A percentile compares a stretch with the other conserved stretches of the same genome.
These are phyloP conservation scores for Hanseniaspora hatyaiensis DNA, from an alignment of 805 yeast genomes.

Conservation along the genomic window DNA sequence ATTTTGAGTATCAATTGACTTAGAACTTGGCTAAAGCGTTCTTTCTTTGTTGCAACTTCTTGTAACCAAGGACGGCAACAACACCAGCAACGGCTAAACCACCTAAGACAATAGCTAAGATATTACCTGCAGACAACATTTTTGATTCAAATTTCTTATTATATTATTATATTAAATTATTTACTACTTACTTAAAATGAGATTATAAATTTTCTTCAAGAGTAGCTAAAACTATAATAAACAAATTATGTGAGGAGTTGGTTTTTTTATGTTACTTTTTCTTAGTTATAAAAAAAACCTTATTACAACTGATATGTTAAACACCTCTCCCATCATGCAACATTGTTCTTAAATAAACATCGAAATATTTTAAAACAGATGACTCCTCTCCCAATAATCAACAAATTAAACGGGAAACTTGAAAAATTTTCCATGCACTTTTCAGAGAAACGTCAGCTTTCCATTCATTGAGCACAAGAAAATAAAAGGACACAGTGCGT, in stretches of 20 bases:
- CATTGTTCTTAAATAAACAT: too few relatives aligned
- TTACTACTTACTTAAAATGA: constrained; percentile 12
- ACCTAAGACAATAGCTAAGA: constrained; percentile 45
- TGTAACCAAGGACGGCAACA: constrained; percentile 26
- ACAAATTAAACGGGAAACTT: too few relatives aligned
- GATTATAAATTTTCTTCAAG: not conserved
- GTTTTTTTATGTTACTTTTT: not conserved
- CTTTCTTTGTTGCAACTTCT: constrained; percentile 30
- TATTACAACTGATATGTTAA: too few relatives aligned
- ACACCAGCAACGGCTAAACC: constrained; percentile 30
- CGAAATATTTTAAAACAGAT: too few relatives aligned
- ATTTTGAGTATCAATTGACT: too few relatives aligned
- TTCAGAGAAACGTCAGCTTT: too few relatives aligned
- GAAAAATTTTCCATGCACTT: too few relatives aligned
- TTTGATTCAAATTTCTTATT: constrained; percentile 2
- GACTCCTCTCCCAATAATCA: too few relatives aligned
- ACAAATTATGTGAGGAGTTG: constrained; percentile 16
- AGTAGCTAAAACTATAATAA: constrained; percentile 13
- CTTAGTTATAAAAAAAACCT: not conserved
- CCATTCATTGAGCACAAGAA: too few relatives aligned
- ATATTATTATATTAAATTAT: not conserved
- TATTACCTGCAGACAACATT: constrained; percentile 67
- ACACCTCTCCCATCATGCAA: too few relatives aligned
- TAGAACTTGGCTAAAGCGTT: constrained; percentile 32
- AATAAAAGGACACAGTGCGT: too few relatives aligned